A percentile compares a stretch with the other conserved stretches of the same genome.
phyloP scores from a whole-genome alignment of 331 rosid genomes.

The Prunus yedoensis region DNA sequence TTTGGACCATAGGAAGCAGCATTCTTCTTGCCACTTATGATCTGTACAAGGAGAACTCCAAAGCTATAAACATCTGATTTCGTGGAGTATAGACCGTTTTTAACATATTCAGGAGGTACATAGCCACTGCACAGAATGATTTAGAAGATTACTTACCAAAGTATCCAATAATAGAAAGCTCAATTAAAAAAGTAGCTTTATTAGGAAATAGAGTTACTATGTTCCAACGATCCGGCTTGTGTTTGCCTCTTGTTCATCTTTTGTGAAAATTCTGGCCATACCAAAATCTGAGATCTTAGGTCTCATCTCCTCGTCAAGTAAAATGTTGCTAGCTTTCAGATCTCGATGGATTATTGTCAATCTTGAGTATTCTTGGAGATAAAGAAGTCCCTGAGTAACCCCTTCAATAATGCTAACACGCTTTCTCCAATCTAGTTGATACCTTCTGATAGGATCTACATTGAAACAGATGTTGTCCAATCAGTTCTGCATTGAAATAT shows the following conservation, averaged over 20 bases:
- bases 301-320: constrained; percentile 18
- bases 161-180: not conserved
- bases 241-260: constrained; percentile 14
- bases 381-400: constrained; percentile 23
- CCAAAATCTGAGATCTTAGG: constrained; percentile 30
- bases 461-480: too few relatives aligned
- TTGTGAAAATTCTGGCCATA: constrained; percentile 19
- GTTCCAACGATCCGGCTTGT: constrained; percentile 24
- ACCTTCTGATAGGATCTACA: constrained; percentile 9
- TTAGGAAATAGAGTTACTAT: not conserved
- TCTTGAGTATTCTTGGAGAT: constrained; percentile 27
- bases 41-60: constrained; percentile 25
- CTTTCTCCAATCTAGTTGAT: constrained; percentile 13
- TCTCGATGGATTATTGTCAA: constrained; percentile 22
- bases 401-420: constrained; percentile 25
- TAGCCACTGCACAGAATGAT: constrained; percentile 1
- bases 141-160: not conserved
- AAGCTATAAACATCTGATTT: constrained; percentile 22
- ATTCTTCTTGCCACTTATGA: constrained; percentile 22
- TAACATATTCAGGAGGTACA: constrained; percentile 16
- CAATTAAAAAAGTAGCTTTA: not conserved
- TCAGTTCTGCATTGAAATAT: too few relatives aligned
- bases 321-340: constrained; percentile 26
- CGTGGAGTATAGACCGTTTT: constrained; percentile 12
- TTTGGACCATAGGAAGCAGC: not conserved